Base-by-base conservation (phyloP, 148 eudicot genomes). In the Silene uniflora region DNA sequence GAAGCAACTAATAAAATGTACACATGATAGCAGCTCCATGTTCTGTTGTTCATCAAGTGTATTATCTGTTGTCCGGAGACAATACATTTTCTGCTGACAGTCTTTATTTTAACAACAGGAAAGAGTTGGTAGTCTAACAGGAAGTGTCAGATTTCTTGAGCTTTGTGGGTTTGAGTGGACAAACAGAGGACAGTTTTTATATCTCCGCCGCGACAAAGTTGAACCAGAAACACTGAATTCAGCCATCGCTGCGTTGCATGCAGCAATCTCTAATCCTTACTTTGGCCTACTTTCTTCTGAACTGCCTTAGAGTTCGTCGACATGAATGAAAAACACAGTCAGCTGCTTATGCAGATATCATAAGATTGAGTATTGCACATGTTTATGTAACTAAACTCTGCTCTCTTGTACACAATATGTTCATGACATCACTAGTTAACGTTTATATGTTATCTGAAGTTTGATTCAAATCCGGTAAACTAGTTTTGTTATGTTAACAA, bases 101-200 rank as follows among this genome's bases (percentile, higher is more conserved):
- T 14, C 22, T 7, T 25, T 39, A 35, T 63, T 69, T 76, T 69
- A 10, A 21, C 42, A 64, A 75, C 91, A 93, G 98, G 91, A 84
- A 16, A 82, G 91, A 82, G 87, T 91, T 14, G 93, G 95, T 42
- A 82, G 71, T 65, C 82, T 90, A 72, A 77, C 79, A 63, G 91
- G 86, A 80, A 93, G 88, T 18, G 42, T 85, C 39, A 72, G 81
- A 75, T 91, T 91, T 85, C 95, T 93, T 58, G 95, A 93, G 75
- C 87, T 90, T 2, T 91, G 98, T 71, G 98, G 98, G 66, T 93
- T 93, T 80, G 88, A 93, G 81, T 87, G 54, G 82, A 80, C 56
- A 5, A 84, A 82, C 12, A 81, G 62, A 21, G 88, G 81, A 46
- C 80, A 86, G 63, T 90, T 90, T 79, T 72, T 93, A 79, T 75